Base-by-base conservation (phyloP, 2,329 filamentous ascomycete species). In the Calonectria fujianensis region DNA sequence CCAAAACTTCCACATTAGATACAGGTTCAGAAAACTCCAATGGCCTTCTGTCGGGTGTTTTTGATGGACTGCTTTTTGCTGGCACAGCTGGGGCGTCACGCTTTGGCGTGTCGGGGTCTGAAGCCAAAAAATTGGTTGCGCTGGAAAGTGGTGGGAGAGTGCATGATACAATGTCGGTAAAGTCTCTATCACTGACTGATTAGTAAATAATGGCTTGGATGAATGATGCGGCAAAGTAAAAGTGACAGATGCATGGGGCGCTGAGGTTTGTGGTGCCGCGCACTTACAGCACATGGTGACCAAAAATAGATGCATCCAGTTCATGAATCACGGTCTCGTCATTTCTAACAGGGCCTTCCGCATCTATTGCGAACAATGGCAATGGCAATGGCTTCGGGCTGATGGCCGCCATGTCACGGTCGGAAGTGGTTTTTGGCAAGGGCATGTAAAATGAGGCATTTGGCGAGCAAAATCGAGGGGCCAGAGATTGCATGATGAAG, bases 1-100 rank as follows among this genome's bases (percentile, higher is more conserved):
- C 94, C 61, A 95, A 84, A 8, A 95, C 86, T 5, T 90, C 89
- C 41, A 89, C 87, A 77, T 90, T 91, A 79, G 92, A 88, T 32
- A 89, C 87, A 1, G 92, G 91, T 10, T 91, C 87, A 0, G 92
- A 93, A 85, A 96, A 96, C 80, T 93, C 91, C n/a, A 96, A 89
- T 27, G 95, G 89, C 83, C 95, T 93, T 81, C 92, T n/a, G 14
- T 24, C 37, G n/a, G n/a, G 6, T 20, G 35, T 24, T 41, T 63
- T 11, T 16, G 35, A 63, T 16, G 59, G n/a, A 7, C 2, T 18
- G 51, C 13, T 32, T 14, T 29, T 9, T 20, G 27, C 14, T 20
- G 8, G 51, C 24, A 29, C 14, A 14, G 14, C 5, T 27, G 18
- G 51, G 14, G 18, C 51, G 6, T 32, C 27, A 20, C 16, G 14